phyloP scores from a whole-genome alignment of 2,329 filamentous ascomycete genomes.

The Sphaerulina vaccinii region DNA sequence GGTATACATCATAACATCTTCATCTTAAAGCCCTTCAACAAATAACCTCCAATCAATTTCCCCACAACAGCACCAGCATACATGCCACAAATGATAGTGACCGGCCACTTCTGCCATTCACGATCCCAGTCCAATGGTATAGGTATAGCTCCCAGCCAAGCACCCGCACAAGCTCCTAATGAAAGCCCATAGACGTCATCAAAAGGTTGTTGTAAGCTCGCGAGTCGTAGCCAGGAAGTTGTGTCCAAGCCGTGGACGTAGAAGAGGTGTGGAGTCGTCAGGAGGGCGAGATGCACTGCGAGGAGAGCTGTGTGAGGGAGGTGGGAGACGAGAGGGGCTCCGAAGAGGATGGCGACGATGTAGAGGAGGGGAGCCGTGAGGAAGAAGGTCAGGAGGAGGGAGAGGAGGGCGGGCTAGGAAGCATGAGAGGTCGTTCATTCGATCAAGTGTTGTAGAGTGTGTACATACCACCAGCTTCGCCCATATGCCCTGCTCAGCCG shows the following conservation, averaged over 20 bases:
- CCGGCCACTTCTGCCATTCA: constrained; percentile 98
- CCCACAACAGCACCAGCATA: constrained; percentile 77
- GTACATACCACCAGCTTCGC: constrained; percentile 45
- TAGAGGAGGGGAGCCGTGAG: constrained; percentile 58
- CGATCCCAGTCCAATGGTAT: constrained; percentile 98
- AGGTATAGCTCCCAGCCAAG: constrained; percentile 90
- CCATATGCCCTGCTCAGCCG: constrained; percentile 50
- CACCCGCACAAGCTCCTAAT: constrained; percentile 74
- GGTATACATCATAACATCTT: constrained; percentile 36
- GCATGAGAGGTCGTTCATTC: neutral
- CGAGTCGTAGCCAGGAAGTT: constrained; percentile 66
- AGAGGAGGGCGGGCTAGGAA: constrained; percentile 67
- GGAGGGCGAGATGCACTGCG: constrained; percentile 75
- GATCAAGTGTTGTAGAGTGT: neutral
- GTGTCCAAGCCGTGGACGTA: constrained; percentile 80
- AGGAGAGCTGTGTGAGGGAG: constrained; percentile 73
- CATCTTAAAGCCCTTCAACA: constrained; percentile 48
- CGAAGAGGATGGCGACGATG: constrained; percentile 76
- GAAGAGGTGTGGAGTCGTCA: constrained; percentile 75
- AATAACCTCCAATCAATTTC: constrained; percentile 57
- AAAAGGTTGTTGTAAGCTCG: constrained; percentile 68
- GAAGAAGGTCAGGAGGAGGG: constrained; percentile 59
- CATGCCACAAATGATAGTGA: constrained; percentile 81
- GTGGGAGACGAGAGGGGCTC: constrained; percentile 84
- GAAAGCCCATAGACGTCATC: constrained; percentile 83